These are phyloP conservation scores for Acmispon strigosus DNA, from an alignment of 306 rosid species.

Conservation along the genomic window DNA sequence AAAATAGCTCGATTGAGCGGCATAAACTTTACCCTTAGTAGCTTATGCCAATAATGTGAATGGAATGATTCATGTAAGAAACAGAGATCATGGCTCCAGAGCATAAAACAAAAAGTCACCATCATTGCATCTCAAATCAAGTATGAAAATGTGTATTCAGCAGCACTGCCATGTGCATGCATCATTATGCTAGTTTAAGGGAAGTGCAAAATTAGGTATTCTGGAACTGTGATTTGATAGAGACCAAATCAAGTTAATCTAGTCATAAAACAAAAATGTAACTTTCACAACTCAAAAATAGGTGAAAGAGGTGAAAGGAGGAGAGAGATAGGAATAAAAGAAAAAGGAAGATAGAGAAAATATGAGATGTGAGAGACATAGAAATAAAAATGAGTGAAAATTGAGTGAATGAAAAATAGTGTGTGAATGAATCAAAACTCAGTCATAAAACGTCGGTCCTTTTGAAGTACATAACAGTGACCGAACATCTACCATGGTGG, in stretches of 20 bases:
- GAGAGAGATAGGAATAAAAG: no score
- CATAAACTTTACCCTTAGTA: not conserved
- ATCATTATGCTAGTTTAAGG: conserved; percentile 29
- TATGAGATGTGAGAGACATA: no score
- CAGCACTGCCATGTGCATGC: conserved; percentile 30
- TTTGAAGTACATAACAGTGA: conserved; percentile 11
- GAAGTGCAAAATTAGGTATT: not conserved
- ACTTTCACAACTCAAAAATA: no score
- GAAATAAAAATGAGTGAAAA: no score
- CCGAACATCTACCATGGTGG: conserved; percentile 2
- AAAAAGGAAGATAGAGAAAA: no score
- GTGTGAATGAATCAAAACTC: no score
- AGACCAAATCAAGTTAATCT: no score
- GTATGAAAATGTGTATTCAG: conserved; percentile 4
- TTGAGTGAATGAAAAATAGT: no score
- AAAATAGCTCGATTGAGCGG: not conserved
- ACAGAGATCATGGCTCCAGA: conserved; percentile 10
- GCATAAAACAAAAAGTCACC: conserved; percentile 28
- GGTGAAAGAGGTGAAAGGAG: no score
- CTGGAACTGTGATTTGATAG: conserved; percentile 3
- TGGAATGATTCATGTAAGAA: conserved; percentile 2
- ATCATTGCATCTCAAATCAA: conserved; percentile 21
- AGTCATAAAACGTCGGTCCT: no score
- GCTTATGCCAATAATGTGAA: not conserved
- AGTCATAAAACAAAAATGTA: no score